Conservation (phyloP, 257 asterid species). For the Phtheirospermum japonicum region DNA sequence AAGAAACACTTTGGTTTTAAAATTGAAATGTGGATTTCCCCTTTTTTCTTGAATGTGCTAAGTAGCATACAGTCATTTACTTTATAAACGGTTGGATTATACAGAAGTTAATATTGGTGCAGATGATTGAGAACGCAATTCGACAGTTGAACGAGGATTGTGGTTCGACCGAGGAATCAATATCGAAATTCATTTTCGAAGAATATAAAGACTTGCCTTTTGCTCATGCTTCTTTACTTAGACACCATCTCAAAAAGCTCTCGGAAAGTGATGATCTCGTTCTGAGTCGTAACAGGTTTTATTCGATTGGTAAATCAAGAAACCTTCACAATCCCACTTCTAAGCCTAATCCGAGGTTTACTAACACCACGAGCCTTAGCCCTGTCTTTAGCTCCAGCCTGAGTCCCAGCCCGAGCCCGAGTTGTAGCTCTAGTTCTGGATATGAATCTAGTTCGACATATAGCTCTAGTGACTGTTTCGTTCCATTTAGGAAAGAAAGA, state of each 20-base stretch:
- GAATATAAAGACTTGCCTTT: constrained; percentile 47
- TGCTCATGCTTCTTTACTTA: constrained; percentile 44
- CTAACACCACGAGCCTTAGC: constrained; percentile 1
- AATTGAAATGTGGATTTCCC: not conserved
- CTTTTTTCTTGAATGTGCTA: not conserved
- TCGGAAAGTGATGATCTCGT: constrained; percentile 38
- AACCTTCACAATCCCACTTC: not conserved
- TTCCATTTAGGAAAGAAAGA: constrained; percentile 18
- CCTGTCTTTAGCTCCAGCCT: constrained; percentile 15
- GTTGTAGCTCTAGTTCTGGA: constrained; percentile 20
- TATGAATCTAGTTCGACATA: constrained; percentile 32
- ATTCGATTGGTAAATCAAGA: constrained; percentile 26
- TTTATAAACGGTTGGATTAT: not conserved
- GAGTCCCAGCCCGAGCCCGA: constrained; percentile 10
- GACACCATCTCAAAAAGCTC: constrained; percentile 44
- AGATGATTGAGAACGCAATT: constrained; percentile 71
- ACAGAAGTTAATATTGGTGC: constrained; percentile 19
- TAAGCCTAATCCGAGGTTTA: constrained; percentile 7
- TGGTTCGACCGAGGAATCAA: constrained; percentile 51
- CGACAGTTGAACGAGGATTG: constrained; percentile 40
- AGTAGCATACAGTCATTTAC: constrained; percentile 1
- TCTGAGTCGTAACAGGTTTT: constrained; percentile 26
- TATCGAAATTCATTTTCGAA: constrained; percentile 43
- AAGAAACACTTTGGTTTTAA: not conserved
- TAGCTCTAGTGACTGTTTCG: constrained; percentile 28